Conservation (phyloP, 208 protist genomes). For the Leishmania tarentolae region DNA sequence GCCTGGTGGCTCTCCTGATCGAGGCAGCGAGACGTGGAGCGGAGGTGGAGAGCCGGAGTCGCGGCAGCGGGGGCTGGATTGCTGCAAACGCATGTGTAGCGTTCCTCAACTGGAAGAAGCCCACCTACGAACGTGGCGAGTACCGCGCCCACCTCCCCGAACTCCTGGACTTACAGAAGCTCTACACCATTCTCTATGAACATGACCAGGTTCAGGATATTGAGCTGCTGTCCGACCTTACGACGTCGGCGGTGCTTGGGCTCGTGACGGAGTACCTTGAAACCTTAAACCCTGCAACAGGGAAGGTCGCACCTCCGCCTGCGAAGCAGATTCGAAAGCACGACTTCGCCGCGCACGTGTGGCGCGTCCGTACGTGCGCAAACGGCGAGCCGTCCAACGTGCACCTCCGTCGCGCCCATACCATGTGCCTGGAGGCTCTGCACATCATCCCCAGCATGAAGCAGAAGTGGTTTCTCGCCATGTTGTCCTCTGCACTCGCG, state of each 20-base stretch:
- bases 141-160: slow-evolving; percentile 35
- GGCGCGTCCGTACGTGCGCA: slow-evolving; percentile 26
- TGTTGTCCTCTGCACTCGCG: slow-evolving; percentile 58
- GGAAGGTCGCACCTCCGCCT: background rate
- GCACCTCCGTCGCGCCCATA: slow-evolving; percentile 54
- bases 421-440: slow-evolving; percentile 57
- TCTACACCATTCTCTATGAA: slow-evolving; percentile 19
- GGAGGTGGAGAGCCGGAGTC: slow-evolving; percentile 14
- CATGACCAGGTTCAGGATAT: slow-evolving; percentile 22
- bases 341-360: slow-evolving; percentile 13
- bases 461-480: slow-evolving; percentile 52
- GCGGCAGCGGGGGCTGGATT: slow-evolving; percentile 47
- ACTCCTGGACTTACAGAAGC: slow-evolving; percentile 29
- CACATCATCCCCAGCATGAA: slow-evolving; percentile 39
- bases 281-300: background rate
- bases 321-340: background rate
- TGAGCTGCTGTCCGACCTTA: slow-evolving; percentile 25
- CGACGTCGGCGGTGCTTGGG: slow-evolving; percentile 13
- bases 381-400: slow-evolving; percentile 39
- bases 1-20: slow-evolving; percentile 15
- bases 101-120: slow-evolving; percentile 51
- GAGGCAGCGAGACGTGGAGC: slow-evolving; percentile 23
- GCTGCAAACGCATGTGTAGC: slow-evolving; percentile 64
- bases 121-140: slow-evolving; percentile 41
- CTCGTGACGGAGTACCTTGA: slow-evolving; percentile 18